A percentile compares a stretch with the other conserved stretches of the same genome.
Conservation (phyloP, 257 asterid species). For the Nicotiana attenuata region DNA sequence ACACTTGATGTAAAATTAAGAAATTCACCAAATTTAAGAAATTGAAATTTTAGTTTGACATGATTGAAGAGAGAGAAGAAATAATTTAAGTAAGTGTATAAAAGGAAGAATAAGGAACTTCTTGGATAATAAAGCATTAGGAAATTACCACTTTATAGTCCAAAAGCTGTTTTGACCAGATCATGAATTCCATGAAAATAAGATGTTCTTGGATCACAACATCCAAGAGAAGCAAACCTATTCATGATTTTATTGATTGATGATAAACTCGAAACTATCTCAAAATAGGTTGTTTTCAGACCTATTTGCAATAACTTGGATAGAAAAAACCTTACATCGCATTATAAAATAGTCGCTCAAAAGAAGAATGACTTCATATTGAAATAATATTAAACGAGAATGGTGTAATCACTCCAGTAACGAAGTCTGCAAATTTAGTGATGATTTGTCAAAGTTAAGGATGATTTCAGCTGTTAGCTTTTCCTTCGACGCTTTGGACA, state of each 20-base stretch:
- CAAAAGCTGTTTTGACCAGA: background rate
- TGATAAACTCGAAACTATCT: background rate
- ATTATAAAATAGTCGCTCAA: background rate
- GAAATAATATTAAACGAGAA: background rate
- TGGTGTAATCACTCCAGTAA: background rate
- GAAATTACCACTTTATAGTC: background rate
- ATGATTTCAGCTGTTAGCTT: background rate
- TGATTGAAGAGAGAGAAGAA: background rate
- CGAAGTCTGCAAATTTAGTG: background rate
- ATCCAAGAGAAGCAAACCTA: background rate
- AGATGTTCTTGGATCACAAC: background rate
- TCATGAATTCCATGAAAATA: background rate
- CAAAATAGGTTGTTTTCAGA: background rate
- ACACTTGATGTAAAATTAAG: background rate
- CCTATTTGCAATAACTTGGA: background rate
- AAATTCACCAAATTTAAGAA: slow-evolving; percentile 10
- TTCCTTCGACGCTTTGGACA: background rate
- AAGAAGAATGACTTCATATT: background rate
- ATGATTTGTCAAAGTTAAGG: background rate
- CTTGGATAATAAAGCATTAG: background rate
- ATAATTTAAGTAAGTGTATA: background rate
- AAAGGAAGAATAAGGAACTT: background rate
- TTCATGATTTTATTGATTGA: background rate
- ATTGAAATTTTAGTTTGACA: background rate
- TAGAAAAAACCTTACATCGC: background rate